Conservation (phyloP, 225 moss, liverwort and hornwort genomes). For the Physcomitrellopsis africana region DNA sequence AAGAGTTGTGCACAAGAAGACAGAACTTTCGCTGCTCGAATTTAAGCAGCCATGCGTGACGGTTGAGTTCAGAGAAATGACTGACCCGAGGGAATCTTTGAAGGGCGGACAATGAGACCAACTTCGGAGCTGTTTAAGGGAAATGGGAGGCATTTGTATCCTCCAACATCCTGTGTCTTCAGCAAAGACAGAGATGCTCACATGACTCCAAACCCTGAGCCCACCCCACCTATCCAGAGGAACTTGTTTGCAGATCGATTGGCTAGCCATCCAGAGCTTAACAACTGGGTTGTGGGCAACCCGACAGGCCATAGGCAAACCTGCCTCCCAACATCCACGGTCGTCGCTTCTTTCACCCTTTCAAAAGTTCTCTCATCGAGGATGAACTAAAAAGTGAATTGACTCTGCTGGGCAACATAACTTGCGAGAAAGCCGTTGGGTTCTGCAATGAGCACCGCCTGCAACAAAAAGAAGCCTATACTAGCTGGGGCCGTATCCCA, state of each 20-base stretch:
- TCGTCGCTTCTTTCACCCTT: conserved; percentile 6
- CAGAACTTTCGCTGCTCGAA: not conserved
- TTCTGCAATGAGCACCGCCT: not conserved
- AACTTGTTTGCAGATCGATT: conserved; percentile 43
- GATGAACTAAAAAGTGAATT: not conserved
- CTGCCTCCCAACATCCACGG: conserved; percentile 39
- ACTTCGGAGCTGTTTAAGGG: conserved; percentile 26
- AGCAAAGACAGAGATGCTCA: conserved; percentile 27
- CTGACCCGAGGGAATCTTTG: conserved; percentile 28
- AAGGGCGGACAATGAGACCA: conserved; percentile 20
- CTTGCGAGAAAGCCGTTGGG: not conserved
- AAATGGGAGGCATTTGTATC: conserved; percentile 19
- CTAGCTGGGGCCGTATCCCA: no score
- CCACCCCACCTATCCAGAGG: conserved; percentile 47
- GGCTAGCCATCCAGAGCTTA: conserved; percentile 60
- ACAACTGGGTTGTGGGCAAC: conserved; percentile 39
- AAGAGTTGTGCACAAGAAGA: not conserved
- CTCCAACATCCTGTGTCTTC: conserved; percentile 40
- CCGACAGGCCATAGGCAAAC: conserved; percentile 60
- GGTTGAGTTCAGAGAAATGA: not conserved
- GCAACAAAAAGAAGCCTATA: no score
- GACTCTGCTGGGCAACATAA: not conserved
- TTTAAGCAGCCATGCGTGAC: not conserved
- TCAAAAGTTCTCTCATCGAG: conserved; percentile 9
- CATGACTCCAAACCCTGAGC: conserved; percentile 28